phyloP scores from a whole-genome alignment of 2,329 filamentous ascomycete species.

The Trichoderma sp. region DNA sequence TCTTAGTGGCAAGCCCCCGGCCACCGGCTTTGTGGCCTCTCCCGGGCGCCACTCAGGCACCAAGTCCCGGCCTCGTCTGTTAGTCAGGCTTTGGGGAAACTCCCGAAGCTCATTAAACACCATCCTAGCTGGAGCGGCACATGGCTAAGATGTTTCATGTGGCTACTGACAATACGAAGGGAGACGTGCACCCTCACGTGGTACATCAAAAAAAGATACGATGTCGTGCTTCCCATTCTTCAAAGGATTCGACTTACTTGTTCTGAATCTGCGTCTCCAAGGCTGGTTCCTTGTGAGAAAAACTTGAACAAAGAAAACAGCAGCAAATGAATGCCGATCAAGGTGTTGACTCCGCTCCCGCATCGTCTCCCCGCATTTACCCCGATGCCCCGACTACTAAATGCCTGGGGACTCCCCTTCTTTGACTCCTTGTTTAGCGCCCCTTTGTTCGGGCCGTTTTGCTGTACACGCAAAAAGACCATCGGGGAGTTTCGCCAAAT shows the following conservation, averaged over 20 bases:
- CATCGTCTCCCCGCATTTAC: constrained; percentile 13
- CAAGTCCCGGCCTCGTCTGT: constrained; percentile 13
- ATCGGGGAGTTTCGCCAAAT: constrained; percentile 19
- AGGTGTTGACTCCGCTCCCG: constrained; percentile 9
- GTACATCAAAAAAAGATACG: background rate
- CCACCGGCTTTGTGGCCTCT: constrained; percentile 13
- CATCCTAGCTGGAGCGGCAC: background rate
- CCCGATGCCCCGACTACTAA: constrained; percentile 2
- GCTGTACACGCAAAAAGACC: constrained; percentile 4
- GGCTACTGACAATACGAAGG: background rate
- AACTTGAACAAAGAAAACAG: background rate
- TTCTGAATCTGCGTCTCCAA: background rate
- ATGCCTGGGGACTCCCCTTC: background rate
- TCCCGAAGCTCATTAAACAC: constrained; percentile 2
- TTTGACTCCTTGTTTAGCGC: constrained; percentile 13
- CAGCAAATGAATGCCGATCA: constrained; percentile 8
- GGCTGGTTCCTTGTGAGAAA: background rate
- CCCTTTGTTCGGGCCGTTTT: constrained; percentile 18
- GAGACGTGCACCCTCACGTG: background rate
- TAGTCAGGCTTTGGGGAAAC: constrained; percentile 13
- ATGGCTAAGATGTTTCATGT: background rate
- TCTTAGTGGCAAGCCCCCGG: background rate
- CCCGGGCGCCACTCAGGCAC: constrained; percentile 20
- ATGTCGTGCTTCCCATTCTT: background rate
- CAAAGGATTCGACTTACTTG: background rate